Evolutionary conservation across 805 yeast species (phyloP).

Genomic region (Cyberlindnera petersonii): DNA sequence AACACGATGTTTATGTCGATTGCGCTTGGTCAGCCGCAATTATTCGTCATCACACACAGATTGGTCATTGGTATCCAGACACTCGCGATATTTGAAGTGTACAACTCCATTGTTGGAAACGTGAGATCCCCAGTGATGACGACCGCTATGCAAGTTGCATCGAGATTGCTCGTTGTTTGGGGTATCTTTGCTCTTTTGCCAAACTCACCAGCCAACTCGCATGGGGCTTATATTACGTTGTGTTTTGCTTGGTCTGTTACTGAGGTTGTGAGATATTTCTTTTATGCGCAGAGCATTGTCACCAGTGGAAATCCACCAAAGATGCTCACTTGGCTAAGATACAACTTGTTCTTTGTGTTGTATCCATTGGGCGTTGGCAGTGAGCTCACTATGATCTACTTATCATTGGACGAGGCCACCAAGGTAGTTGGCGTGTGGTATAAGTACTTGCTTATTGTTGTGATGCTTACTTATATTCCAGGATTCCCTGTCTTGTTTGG

Average conservation of each 20-base stretch:
- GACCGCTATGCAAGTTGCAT: constrained; percentile 81
- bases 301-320: constrained; percentile 51
- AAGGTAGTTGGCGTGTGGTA: constrained; percentile 45
- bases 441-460: constrained; percentile 50
- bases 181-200: constrained; percentile 82
- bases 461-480: constrained; percentile 72
- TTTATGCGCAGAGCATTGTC: constrained; percentile 67
- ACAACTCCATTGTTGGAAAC: constrained; percentile 71
- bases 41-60: constrained; percentile 55
- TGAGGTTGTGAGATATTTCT: constrained; percentile 87
- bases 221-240: constrained; percentile 62
- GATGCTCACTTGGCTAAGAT: constrained; percentile 66
- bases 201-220: constrained; percentile 54
- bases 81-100: constrained; percentile 74
- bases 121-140: constrained; percentile 85
- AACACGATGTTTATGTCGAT: constrained; percentile 39
- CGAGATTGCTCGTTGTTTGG: constrained; percentile 76
- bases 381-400: constrained; percentile 66
- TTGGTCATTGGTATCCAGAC: constrained; percentile 69
- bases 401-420: constrained; percentile 70
- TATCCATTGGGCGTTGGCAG: constrained; percentile 93
- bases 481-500: constrained; percentile 81
- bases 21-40: constrained; percentile 58
- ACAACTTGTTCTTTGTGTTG: constrained; percentile 74
- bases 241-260: constrained; percentile 88